Conservation (phyloP, 805 yeast species). For the Pichia exigua region DNA sequence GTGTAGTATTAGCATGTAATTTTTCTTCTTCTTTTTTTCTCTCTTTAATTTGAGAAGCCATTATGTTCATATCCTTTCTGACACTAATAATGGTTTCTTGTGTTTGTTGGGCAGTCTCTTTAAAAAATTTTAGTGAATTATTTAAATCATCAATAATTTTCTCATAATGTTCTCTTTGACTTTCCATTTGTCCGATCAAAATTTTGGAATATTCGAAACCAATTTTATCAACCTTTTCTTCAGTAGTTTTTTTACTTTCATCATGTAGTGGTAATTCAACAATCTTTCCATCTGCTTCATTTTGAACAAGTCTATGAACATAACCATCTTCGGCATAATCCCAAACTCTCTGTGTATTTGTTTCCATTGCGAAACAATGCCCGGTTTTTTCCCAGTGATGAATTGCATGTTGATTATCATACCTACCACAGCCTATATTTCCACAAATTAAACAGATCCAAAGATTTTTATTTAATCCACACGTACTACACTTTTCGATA, state of each 20-base stretch:
- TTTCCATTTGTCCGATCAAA: conserved; percentile 70
- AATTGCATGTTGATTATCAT: conserved; percentile 78
- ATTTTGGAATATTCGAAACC: conserved; percentile 77
- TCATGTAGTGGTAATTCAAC: conserved; percentile 57
- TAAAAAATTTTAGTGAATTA: conserved; percentile 9
- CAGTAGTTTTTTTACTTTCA: conserved; percentile 18
- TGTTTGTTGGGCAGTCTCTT: conserved; percentile 1
- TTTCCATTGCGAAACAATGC: conserved; percentile 89
- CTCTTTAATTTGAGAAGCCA: background rate
- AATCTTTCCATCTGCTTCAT: conserved; percentile 81
- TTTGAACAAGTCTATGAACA: conserved; percentile 78
- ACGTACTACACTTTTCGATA: conserved; percentile 42
- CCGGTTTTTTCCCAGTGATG: conserved; percentile 69
- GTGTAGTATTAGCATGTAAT: background rate
- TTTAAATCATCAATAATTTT: conserved; percentile 31
- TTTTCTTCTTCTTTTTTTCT: background rate
- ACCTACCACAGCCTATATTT: conserved; percentile 85
- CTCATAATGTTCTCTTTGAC: conserved; percentile 81
- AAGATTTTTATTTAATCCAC: conserved; percentile 52
- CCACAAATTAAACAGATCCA: conserved; percentile 94
- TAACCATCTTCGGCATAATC: conserved; percentile 88
- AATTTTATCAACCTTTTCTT: conserved; percentile 44
- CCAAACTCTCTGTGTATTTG: conserved; percentile 82
- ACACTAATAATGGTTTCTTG: background rate
- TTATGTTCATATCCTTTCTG: background rate